Percentiles rank a stretch among this genome's conserved stretches.
Conservation (phyloP, 768 basidiomycete genomes). For the Hortiboletus campestris region DNA sequence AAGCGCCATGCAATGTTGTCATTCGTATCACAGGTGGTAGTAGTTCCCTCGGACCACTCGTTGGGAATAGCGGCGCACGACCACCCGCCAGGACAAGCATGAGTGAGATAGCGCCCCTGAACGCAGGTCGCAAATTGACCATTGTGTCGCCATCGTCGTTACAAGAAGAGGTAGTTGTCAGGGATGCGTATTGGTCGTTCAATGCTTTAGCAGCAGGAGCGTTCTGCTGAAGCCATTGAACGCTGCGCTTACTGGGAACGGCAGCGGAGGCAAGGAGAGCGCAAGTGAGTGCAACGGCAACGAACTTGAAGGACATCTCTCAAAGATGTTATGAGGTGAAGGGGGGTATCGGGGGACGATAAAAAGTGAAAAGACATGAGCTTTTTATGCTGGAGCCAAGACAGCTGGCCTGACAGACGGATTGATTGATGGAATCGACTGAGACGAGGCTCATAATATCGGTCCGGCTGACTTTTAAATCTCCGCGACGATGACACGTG, state of each 20-base stretch:
- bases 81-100: constrained; percentile 14
- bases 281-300: constrained; percentile 11
- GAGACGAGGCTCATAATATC: too few species aligned
- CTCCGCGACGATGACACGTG: constrained; percentile 22
- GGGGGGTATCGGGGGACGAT: not conserved
- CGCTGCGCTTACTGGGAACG: constrained; percentile 15
- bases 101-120: constrained; percentile 11
- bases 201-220: constrained; percentile 24
- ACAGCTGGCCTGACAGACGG: too few species aligned
- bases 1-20: constrained; percentile 11
- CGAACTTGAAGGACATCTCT: constrained; percentile 21
- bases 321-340: constrained; percentile 10
- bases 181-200: constrained; percentile 19
- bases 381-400: constrained; percentile 4
- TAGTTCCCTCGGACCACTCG: constrained; percentile 21
- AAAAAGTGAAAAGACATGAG: not conserved
- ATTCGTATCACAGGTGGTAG: constrained; percentile 15
- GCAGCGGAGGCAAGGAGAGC: constrained; percentile 21
- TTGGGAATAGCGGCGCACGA: constrained; percentile 26
- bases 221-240: constrained; percentile 24
- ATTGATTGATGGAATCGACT: constrained; percentile 1
- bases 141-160: constrained; percentile 11
- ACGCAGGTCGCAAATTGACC: constrained; percentile 15
- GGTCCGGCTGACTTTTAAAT: not conserved
- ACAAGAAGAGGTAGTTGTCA: constrained; percentile 18